Evolutionary conservation across 2,329 filamentous ascomycete genomes (phyloP).

Genomic region (Shiraia bambusicola): DNA sequence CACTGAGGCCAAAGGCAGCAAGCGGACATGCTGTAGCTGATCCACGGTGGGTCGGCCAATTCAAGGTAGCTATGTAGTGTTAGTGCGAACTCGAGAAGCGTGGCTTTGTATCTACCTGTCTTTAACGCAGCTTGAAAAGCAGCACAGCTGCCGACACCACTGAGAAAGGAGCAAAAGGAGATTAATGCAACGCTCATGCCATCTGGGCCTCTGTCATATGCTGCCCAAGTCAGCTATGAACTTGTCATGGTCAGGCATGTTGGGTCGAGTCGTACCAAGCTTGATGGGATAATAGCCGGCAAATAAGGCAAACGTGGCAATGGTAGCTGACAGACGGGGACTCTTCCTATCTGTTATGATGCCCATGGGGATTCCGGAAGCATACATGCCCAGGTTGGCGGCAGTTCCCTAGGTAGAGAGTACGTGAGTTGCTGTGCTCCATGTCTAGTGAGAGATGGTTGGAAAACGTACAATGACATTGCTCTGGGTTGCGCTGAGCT

Average conservation of each 20-base stretch:
- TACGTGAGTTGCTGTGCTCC: slow-evolving; percentile 30
- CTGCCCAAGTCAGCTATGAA: slow-evolving; percentile 47
- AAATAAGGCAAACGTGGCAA: slow-evolving; percentile 71
- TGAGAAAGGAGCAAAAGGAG: slow-evolving; percentile 82
- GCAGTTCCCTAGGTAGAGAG: slow-evolving; percentile 56
- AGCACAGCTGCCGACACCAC: slow-evolving; percentile 84
- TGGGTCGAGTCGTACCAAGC: slow-evolving; percentile 44
- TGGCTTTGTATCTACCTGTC: slow-evolving; percentile 47
- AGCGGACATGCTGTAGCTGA: slow-evolving; percentile 93
- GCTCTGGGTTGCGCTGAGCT: slow-evolving; percentile 86
- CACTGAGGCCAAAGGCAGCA: slow-evolving; percentile 89
- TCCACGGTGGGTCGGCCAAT: slow-evolving; percentile 87
- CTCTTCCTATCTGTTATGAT: slow-evolving; percentile 82
- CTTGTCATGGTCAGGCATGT: background rate
- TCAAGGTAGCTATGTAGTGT: slow-evolving; percentile 69
- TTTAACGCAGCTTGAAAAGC: slow-evolving; percentile 91
- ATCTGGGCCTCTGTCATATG: slow-evolving; percentile 69
- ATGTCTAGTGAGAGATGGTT: background rate
- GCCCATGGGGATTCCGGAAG: slow-evolving; percentile 83
- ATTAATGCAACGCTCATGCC: slow-evolving; percentile 60
- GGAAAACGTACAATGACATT: slow-evolving; percentile 74
- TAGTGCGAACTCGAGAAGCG: no score
- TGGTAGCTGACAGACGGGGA: slow-evolving; percentile 73
- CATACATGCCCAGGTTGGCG: slow-evolving; percentile 93
- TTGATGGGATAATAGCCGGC: slow-evolving; percentile 86